phyloP scores from a whole-genome alignment of 768 basidiomycete genomes.

The Boletus coccyginus region DNA sequence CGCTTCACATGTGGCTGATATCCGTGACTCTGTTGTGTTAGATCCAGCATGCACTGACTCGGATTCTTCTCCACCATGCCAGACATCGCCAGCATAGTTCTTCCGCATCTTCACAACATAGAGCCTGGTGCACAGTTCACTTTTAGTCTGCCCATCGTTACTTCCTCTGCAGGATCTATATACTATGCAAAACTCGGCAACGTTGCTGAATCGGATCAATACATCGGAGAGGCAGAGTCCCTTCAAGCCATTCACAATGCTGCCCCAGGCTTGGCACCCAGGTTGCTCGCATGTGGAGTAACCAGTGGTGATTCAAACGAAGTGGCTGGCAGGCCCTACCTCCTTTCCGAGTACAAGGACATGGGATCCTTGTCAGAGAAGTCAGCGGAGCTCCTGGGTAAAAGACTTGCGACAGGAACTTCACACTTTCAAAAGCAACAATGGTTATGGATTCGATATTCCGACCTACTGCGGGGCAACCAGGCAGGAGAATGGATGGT shows the following conservation, averaged over 20 bases:
- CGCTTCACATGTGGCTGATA: no score
- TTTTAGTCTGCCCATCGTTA: slow-evolving; percentile 44
- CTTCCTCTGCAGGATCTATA: slow-evolving; percentile 51
- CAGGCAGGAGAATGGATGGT: slow-evolving; percentile 70
- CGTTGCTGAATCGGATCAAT: slow-evolving; percentile 58
- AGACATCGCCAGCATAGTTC: slow-evolving; percentile 29
- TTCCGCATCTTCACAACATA: slow-evolving; percentile 43
- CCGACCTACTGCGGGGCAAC: slow-evolving; percentile 80
- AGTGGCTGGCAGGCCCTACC: slow-evolving; percentile 48
- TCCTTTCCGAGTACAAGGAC: slow-evolving; percentile 74
- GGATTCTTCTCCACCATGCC: slow-evolving; percentile 12
- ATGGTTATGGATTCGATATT: slow-evolving; percentile 67
- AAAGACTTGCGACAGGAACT: slow-evolving; percentile 65
- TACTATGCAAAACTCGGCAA: slow-evolving; percentile 67
- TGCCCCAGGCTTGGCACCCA: slow-evolving; percentile 67
- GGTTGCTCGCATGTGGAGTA: slow-evolving; percentile 49
- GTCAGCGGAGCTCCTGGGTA: slow-evolving; percentile 51
- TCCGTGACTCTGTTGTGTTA: neutral
- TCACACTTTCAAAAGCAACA: slow-evolving; percentile 50
- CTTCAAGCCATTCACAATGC: slow-evolving; percentile 59
- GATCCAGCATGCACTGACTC: neutral
- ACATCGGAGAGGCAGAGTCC: slow-evolving; percentile 64
- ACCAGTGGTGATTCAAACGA: slow-evolving; percentile 25
- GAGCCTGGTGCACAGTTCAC: slow-evolving; percentile 52
- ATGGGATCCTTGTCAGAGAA: slow-evolving; percentile 44